phyloP scores from a whole-genome alignment of 345 rosid species.

The Linum usitatissimum region DNA sequence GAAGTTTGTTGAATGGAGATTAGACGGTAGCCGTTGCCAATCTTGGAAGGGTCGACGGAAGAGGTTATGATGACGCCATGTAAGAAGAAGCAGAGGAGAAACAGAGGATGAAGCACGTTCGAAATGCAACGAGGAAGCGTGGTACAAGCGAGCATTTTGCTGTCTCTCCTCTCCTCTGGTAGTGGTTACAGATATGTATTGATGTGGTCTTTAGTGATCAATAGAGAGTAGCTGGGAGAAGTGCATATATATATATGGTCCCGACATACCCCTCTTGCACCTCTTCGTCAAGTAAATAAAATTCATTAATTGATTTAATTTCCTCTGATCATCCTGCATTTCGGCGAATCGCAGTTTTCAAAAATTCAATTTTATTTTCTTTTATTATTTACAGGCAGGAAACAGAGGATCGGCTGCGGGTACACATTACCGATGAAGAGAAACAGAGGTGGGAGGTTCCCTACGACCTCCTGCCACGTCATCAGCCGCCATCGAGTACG shows the following conservation, averaged over 20 bases:
- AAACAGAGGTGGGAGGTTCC: slow-evolving; percentile 95
- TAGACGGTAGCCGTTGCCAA: slow-evolving; percentile 84
- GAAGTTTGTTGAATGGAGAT: slow-evolving; percentile 62
- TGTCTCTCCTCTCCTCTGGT: neutral
- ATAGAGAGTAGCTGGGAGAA: too few relatives aligned
- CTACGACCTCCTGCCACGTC: slow-evolving; percentile 68
- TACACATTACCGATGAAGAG: slow-evolving; percentile 75
- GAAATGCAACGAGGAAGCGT: neutral
- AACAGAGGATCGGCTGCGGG: slow-evolving; percentile 60
- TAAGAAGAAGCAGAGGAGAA: slow-evolving; percentile 28
- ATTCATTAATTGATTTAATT: neutral
- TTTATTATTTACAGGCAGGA: slow-evolving; percentile 59
- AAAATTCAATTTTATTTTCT: too few relatives aligned
- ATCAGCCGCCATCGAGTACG: slow-evolving; percentile 46
- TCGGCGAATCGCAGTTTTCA: too few relatives aligned
- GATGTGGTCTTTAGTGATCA: too few relatives aligned
- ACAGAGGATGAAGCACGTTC: slow-evolving; percentile 11
- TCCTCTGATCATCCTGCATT: neutral
- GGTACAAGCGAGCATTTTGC: neutral
- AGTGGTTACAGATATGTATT: neutral
- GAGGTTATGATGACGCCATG: slow-evolving; percentile 16
- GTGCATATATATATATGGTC: slow-evolving; percentile 27
- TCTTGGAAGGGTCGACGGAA: slow-evolving; percentile 28
- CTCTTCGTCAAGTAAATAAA: slow-evolving; percentile 80
- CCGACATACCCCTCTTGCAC: slow-evolving; percentile 67